Conservation (phyloP, 176 grass and related monocot genomes). For the Leersia perrieri region DNA sequence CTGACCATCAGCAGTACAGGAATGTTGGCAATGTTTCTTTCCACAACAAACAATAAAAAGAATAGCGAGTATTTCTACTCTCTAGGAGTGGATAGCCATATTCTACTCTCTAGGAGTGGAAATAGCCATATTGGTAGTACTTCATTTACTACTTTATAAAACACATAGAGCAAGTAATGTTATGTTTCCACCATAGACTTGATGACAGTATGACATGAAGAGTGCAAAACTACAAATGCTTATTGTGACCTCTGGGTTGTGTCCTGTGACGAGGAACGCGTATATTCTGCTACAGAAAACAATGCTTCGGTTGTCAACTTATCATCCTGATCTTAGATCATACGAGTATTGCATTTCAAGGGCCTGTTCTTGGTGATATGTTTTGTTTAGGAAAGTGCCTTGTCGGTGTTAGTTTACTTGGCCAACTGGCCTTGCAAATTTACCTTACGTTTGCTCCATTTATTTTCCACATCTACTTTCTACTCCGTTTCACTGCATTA, state of each 20-base stretch:
- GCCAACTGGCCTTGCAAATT: too few species aligned
- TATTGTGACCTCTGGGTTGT: neutral
- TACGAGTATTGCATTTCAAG: neutral
- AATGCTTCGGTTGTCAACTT: neutral
- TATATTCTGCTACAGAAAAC: neutral
- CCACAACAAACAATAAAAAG: neutral
- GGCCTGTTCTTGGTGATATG: neutral
- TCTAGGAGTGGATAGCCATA: neutral
- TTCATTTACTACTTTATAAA: neutral
- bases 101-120: too few species aligned
- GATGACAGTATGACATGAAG: slow-evolving; percentile 4
- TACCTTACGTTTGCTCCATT: neutral
- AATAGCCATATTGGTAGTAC: too few species aligned
- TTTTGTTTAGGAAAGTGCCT: neutral
- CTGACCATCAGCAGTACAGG: neutral
- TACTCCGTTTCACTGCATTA: neutral
- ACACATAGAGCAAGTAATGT: neutral
- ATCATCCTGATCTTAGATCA: neutral
- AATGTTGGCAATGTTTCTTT: neutral
- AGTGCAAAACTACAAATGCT: neutral
- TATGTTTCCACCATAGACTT: slow-evolving; percentile 26
- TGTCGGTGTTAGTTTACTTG: neutral
- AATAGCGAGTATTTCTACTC: neutral
- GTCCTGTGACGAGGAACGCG: neutral
- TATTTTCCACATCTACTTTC: too few species aligned